Evolutionary conservation across 2,329 filamentous ascomycete species (phyloP), one percentile per base, ranked within the genome.

Genomic region (Calonectria montana): DNA sequence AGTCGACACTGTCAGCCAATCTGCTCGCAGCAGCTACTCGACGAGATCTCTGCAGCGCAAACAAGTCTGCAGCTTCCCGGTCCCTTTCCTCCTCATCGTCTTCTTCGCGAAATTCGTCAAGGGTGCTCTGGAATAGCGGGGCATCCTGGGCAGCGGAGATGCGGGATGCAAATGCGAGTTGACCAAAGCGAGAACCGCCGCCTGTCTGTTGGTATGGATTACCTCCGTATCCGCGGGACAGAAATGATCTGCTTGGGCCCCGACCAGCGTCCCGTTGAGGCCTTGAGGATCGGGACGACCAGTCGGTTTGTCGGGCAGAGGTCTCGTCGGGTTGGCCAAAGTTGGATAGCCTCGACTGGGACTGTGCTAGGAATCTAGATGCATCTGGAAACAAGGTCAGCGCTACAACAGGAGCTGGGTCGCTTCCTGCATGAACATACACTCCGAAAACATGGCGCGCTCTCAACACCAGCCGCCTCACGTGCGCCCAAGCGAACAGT

Each of bases 361-460:
- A 98, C 90, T 98, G 97, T 73, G 96, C 94, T 79, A 99, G 91
- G 83, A 99, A 99, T 78, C 93, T 93, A 77, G 96, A 98, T 80
- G 97, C 97, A 92, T 98, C 97, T 98, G 81, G 43, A 66, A 43
- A 18, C 35, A 16, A 59, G 59, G 71, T 78, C 66, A 79, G 74
- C 69, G 29, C 53, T 23, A 29, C 39, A 65, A 65, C 21, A 7
- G 31, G 50, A 59, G 29, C 37, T 9, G 41, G 25, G 67, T 41
- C 29, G 47, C 67, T 53, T 31, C 63, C 23, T 48, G 31, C 13
- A 39, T 68, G 27, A 13, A 88, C 94, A 86, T 89, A 97, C 95
- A 97, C 92, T 97, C 95, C 70, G 95, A 97, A 86, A 86, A 86
- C 84, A 86, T 86, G 80, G 73, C 77, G 74, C 77, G 74, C 77